A percentile compares a stretch with the other conserved stretches of the same genome.
phyloP scores from a whole-genome alignment of 306 rosid genomes.

The Prinsepia uniflora region DNA sequence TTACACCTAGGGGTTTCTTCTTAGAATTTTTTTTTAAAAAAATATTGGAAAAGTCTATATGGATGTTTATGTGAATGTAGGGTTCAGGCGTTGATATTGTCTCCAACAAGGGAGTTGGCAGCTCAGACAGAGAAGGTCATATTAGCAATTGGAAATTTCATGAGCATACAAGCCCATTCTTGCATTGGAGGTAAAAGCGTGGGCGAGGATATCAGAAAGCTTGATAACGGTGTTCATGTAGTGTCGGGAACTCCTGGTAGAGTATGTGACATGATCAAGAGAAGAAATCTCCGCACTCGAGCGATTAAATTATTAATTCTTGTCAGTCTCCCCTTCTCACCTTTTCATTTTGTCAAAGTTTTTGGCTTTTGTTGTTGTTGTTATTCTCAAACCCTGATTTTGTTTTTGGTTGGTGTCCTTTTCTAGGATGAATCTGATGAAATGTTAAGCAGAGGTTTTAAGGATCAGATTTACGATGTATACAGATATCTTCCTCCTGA shows the following conservation, averaged over 20 bases:
- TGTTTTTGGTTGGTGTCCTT: not conserved
- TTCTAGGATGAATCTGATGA: constrained; percentile 96
- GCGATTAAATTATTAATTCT: constrained; percentile 80
- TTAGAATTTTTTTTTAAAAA: too few relatives aligned
- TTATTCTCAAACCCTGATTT: not conserved
- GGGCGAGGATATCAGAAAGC: constrained; percentile 90
- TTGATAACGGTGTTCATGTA: constrained; percentile 93
- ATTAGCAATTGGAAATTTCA: constrained; percentile 82
- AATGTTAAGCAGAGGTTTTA: constrained; percentile 98
- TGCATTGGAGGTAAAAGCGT: constrained; percentile 97
- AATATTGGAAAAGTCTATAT: not conserved
- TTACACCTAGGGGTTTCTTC: not conserved
- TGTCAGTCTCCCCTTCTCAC: constrained; percentile 39
- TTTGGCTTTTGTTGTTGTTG: not conserved
- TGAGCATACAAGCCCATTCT: constrained; percentile 85
- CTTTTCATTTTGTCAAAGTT: not conserved
- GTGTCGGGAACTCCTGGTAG: constrained; percentile 99
- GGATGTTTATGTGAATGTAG: constrained; percentile 19
- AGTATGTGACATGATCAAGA: constrained; percentile 96
- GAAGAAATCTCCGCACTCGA: constrained; percentile 91
- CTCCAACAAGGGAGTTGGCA: constrained; percentile 96
- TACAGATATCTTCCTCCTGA: constrained; percentile 98
- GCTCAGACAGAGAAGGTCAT: constrained; percentile 91
- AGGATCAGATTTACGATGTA: constrained; percentile 96
- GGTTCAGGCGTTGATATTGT: constrained; percentile 85